Conservation (phyloP, 371 early-diverging fungal genomes). For the Mortierella sp. region DNA sequence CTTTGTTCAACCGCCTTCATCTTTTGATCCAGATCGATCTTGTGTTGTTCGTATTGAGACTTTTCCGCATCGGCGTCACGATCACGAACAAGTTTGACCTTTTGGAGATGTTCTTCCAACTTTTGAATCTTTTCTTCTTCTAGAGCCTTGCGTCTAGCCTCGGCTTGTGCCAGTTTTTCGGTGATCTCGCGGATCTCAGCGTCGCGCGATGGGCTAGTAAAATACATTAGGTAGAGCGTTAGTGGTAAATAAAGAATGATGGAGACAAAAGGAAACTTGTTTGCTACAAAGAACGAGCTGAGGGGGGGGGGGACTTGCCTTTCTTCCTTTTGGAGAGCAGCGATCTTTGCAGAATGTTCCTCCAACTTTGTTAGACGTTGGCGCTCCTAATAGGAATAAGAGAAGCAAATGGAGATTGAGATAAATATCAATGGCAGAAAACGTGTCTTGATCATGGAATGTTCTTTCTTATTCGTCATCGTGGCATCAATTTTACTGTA, state of each 20-base stretch:
- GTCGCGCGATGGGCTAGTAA: constrained; percentile 31
- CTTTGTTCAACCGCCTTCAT: constrained; percentile 52
- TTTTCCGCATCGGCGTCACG: constrained; percentile 33
- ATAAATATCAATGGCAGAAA: no score
- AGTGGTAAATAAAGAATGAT: neutral
- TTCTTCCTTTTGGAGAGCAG: constrained; percentile 50
- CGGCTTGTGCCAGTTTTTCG: constrained; percentile 49
- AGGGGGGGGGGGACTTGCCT: constrained; percentile 11
- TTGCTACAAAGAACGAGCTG: neutral
- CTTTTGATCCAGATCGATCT: constrained; percentile 44
- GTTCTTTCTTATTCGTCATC: constrained; percentile 3
- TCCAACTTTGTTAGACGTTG: constrained; percentile 42
- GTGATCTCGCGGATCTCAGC: constrained; percentile 46
- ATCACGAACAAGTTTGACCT: constrained; percentile 40
- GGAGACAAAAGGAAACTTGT: neutral
- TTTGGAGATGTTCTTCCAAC: constrained; percentile 44
- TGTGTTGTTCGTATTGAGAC: constrained; percentile 45
- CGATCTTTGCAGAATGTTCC: constrained; percentile 53
- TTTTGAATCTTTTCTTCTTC: constrained; percentile 49
- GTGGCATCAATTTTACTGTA: constrained; percentile 6
- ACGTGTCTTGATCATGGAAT: neutral
- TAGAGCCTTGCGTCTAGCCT: constrained; percentile 46
- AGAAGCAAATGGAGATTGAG: neutral
- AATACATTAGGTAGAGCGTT: neutral
- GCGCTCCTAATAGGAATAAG: constrained; percentile 32